Evolutionary conservation across 345 rosid genomes (phyloP), one percentile per base, ranked within the genome.

Genomic region (Dipteronia dyeriana): DNA sequence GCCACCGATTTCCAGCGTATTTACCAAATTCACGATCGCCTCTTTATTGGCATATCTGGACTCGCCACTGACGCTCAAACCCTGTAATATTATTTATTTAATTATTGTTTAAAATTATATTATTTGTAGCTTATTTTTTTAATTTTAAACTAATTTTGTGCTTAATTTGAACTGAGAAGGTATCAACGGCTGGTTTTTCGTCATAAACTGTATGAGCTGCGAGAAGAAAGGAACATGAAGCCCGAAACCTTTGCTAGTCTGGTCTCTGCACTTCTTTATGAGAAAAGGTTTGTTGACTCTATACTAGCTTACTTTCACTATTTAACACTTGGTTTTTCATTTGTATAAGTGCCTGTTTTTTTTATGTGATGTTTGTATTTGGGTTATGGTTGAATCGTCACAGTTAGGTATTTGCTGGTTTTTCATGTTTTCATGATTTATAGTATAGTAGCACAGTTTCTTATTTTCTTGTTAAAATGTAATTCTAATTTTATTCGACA

Each of bases 141-240:
- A 34, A 34, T 34, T 34, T 34, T 4, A 34, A 45, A 45, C 49
- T 45, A 9, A 9, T 51, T 74, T 22, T 47, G 34, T 20, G 31
- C 34, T 26, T 69, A 23, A n/a, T 66, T 31, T 62, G 41, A 38
- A 65, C 67, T 76, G 66, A 86, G 82, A 84, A 96, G 97, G 86
- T 89, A 96, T 82, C 99, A 96, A 87, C 86, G 98, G 68, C 82
- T 96, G 63, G 92, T 91, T 81, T 96, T 94, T 75, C 90, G 97
- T 70, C 97, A 94, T 81, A 96, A 95, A 77, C 79, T 93, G 73
- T 95, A 95, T 68, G 92, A 93, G 89, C 91, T 95, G 39, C 87
- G 94, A 60, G 99, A 95, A 80, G 99, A 95, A 84, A 91, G 99
- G 82, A 98, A 93, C 77, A 93, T 95, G 97, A 95, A 93, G 81